Percentiles rank a stretch among this genome's conserved stretches.
Conservation (phyloP, 306 rosid species). For the Prunus mira region DNA sequence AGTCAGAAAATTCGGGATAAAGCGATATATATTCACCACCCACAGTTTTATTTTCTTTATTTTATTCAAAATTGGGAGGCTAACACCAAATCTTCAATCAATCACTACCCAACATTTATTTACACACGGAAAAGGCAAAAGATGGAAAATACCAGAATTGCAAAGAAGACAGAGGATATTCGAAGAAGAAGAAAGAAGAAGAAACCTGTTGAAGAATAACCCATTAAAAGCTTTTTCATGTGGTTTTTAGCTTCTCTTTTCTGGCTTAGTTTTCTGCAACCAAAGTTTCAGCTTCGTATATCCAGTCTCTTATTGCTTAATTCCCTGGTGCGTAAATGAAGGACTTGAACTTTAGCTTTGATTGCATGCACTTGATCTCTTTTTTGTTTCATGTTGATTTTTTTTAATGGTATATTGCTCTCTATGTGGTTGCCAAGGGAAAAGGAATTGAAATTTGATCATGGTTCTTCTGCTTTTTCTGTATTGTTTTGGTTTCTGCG, state of each 20-base stretch:
- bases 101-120: slow-evolving; percentile 20
- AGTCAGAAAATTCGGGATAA: slow-evolving; percentile 55
- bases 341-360: neutral
- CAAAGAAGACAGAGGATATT: slow-evolving; percentile 20
- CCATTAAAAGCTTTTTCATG: neutral
- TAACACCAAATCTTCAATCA: slow-evolving; percentile 27
- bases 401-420: neutral
- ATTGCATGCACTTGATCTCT: no score
- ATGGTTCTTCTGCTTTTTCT: slow-evolving; percentile 1
- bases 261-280: slow-evolving; percentile 12
- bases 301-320: neutral
- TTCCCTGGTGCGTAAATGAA: neutral
- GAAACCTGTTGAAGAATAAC: slow-evolving; percentile 20
- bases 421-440: neutral
- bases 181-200: slow-evolving; percentile 25
- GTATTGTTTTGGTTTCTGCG: slow-evolving; percentile 4
- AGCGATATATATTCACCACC: slow-evolving; percentile 38
- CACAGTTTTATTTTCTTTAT: slow-evolving; percentile 31
- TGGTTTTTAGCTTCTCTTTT: slow-evolving; percentile 4
- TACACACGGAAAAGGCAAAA: slow-evolving; percentile 16
- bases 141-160: slow-evolving; percentile 28
- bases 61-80: slow-evolving; percentile 23
- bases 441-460: neutral
- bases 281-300: neutral
- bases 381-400: neutral